These are phyloP conservation scores for Apophysomyces ossiformis DNA, from an alignment of 371 early-diverging fungal genomes.

Conservation along the genomic window DNA sequence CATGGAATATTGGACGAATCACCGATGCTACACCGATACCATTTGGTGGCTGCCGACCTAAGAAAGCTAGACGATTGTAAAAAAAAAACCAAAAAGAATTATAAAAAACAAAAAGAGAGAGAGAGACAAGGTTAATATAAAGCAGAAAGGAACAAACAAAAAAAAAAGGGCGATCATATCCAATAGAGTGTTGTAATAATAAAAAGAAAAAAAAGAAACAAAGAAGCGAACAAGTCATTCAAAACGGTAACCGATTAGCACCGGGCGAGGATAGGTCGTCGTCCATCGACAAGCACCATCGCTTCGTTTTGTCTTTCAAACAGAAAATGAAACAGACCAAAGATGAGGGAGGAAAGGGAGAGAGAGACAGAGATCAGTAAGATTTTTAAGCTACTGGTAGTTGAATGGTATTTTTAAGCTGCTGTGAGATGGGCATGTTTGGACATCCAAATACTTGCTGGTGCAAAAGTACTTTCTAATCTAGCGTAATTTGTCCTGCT, in stretches of 20 bases:
- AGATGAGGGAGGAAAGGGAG: background rate
- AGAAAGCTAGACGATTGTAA: slow-evolving; percentile 88
- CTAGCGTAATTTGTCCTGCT: too few species aligned
- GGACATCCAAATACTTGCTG: too few species aligned
- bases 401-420: too few species aligned
- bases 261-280: background rate
- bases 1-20: slow-evolving; percentile 79
- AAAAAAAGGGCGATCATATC: background rate
- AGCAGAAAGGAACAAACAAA: background rate
- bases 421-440: too few species aligned
- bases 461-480: too few species aligned
- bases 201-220: too few species aligned
- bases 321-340: background rate
- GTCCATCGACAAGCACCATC: background rate
- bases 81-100: too few species aligned
- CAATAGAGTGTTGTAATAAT: too few species aligned
- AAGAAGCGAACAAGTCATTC: too few species aligned
- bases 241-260: too few species aligned
- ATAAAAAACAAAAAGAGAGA: background rate
- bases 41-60: slow-evolving; percentile 94
- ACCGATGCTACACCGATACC: slow-evolving; percentile 92
- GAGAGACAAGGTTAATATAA: background rate
- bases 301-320: background rate
- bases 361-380: too few species aligned
- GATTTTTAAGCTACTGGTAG: too few species aligned